Evolutionary conservation across 1,284 basidiomycete genomes (phyloP).

Genomic region (Ganoderma lingzhi): DNA sequence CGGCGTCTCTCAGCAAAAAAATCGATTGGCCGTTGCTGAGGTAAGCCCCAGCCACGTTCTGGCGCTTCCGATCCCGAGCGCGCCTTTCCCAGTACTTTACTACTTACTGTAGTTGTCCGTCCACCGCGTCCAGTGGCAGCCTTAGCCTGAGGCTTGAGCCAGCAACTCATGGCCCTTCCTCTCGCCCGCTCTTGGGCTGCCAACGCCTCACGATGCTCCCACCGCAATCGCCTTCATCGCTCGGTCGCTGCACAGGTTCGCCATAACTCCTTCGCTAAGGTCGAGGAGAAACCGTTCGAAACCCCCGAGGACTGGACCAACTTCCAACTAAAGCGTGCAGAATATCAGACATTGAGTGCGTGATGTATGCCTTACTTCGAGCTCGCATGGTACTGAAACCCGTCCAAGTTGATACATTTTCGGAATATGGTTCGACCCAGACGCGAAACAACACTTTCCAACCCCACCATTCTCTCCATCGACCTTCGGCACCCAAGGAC

Average conservation of each 20-base stretch:
- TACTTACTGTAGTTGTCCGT: conserved; percentile 18
- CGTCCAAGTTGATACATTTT: conserved; percentile 68
- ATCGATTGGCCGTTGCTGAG: conserved; percentile 43
- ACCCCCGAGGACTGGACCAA: conserved; percentile 69
- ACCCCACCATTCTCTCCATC: conserved; percentile 77
- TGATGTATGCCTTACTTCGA: conserved; percentile 33
- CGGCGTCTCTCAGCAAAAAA: conserved; percentile 44
- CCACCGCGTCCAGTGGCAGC: conserved; percentile 32
- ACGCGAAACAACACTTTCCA: conserved; percentile 75
- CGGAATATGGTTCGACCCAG: conserved; percentile 81
- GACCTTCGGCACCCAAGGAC: conserved; percentile 66
- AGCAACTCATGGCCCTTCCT: conserved; percentile 40
- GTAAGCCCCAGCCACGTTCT: conserved; percentile 41
- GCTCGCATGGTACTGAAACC: conserved; percentile 9
- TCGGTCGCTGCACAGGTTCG: conserved; percentile 19
- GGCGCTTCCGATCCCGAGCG: conserved; percentile 17
- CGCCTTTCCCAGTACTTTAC: conserved; percentile 30
- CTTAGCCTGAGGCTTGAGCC: conserved; percentile 6
- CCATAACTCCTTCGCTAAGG: conserved; percentile 41
- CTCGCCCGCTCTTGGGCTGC: conserved; percentile 53
- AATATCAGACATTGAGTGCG: conserved; percentile 62
- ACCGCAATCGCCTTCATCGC: conserved; percentile 26
- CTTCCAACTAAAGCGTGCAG: conserved; percentile 65
- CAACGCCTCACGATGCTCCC: conserved; percentile 46
- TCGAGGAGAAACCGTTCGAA: conserved; percentile 48